These are phyloP conservation scores for Tetrahymena borealis DNA, from an alignment of 73 alveolate species.

Conservation along the genomic window DNA sequence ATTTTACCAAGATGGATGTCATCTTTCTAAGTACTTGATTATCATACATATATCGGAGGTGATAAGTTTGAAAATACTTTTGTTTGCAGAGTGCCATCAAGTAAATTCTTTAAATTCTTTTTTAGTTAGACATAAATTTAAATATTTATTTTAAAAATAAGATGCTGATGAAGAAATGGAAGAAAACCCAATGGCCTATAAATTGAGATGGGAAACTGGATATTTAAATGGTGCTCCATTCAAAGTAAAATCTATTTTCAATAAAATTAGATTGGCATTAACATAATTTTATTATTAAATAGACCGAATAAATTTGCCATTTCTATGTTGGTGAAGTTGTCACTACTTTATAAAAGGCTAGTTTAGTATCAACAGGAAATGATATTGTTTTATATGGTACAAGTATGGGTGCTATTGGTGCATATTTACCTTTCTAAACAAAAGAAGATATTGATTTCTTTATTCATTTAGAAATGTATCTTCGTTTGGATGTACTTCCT, in stretches of 20 bases:
- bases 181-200: conserved; percentile 90
- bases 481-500: conserved; percentile 93
- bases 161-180: conserved; percentile 92
- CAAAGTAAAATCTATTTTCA: conserved; percentile 58
- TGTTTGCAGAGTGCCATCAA: conserved; percentile 86
- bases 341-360: conserved; percentile 70
- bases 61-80: conserved; percentile 96
- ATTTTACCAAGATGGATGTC: conserved; percentile 92
- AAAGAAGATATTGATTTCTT: conserved; percentile 96
- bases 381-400: conserved; percentile 90
- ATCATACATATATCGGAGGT: conserved; percentile 90
- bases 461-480: conserved; percentile 97
- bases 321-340: conserved; percentile 93
- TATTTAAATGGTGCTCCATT: conserved; percentile 94
- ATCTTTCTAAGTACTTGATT: conserved; percentile 78
- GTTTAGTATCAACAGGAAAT: conserved; percentile 71
- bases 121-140: too few relatives aligned
- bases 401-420: conserved; percentile 88
- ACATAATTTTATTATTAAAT: background rate
- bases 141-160: background rate
- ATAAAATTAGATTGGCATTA: too few relatives aligned
- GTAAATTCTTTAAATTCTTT: background rate
- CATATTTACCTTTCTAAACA: conserved; percentile 85
- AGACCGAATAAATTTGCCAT: conserved; percentile 75
- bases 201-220: conserved; percentile 93